These are phyloP conservation scores for Geranium rotundifolium DNA, from an alignment of 345 rosid species.

Conservation along the genomic window DNA sequence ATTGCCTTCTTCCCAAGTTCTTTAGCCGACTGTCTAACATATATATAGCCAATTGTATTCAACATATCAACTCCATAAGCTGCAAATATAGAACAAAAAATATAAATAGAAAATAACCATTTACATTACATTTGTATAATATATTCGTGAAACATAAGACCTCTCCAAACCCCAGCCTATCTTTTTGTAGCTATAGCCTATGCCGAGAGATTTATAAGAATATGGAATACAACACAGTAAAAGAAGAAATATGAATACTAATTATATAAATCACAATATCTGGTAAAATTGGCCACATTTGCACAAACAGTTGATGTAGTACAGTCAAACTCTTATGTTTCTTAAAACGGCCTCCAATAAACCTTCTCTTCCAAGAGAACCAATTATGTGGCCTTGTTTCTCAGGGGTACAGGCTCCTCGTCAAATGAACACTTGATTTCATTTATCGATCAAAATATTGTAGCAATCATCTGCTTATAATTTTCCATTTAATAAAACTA, in stretches of 20 bases:
- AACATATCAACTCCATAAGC: slow-evolving; percentile 93
- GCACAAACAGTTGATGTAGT: not conserved
- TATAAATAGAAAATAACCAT: slow-evolving; percentile 5
- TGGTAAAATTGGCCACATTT: not conserved
- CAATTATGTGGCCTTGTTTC: not conserved
- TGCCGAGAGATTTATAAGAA: too few relatives aligned
- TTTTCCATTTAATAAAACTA: not conserved
- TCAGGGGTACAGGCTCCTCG: not conserved
- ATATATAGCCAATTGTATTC: slow-evolving; percentile 88
- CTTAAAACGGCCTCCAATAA: not conserved
- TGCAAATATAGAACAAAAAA: slow-evolving; percentile 22
- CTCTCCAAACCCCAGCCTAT: not conserved
- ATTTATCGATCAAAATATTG: not conserved
- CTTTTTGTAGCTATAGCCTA: too few relatives aligned
- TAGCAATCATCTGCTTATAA: not conserved
- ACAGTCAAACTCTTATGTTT: not conserved
- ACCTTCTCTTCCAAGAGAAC: not conserved
- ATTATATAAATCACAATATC: too few relatives aligned
- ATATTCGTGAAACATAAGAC: not conserved
- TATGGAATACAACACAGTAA: not conserved
- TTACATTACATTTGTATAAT: not conserved
- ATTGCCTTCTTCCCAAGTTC: slow-evolving; percentile 92
- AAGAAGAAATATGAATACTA: not conserved
- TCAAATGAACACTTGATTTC: not conserved
- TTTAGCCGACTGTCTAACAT: slow-evolving; percentile 86